These are phyloP conservation scores for Kwoniella bestiolae DNA, from an alignment of 768 basidiomycete genomes.

Conservation along the genomic window DNA sequence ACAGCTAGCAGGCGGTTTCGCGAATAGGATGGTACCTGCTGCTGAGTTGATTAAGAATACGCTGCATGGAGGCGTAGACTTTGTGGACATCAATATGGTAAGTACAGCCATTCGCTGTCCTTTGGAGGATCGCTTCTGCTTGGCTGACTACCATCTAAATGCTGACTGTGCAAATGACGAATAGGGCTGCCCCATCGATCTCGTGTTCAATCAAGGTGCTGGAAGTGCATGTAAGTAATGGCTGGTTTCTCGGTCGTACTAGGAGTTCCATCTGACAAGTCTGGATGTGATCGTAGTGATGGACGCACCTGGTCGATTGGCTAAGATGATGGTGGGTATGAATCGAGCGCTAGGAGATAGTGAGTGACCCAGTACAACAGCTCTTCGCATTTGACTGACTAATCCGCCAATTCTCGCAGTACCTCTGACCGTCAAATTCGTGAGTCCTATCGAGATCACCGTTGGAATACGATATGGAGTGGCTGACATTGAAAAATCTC, in stretches of 20 bases:
- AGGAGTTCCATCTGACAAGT: too few relatives aligned
- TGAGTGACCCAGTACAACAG: conserved; percentile 24
- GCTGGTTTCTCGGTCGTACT: background rate
- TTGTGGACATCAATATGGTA: conserved; percentile 80
- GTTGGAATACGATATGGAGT: conserved; percentile 58
- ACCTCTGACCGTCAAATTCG: conserved; percentile 66
- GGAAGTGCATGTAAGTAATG: conserved; percentile 77
- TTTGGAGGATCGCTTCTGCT: background rate
- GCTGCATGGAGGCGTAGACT: conserved; percentile 72
- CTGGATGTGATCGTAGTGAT: too few relatives aligned
- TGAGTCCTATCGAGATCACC: conserved; percentile 18
- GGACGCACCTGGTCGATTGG: conserved; percentile 77
- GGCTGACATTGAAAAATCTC: conserved; percentile 62
- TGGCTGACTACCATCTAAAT: too few relatives aligned
- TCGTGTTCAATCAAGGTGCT: conserved; percentile 88
- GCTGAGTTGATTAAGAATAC: conserved; percentile 80
- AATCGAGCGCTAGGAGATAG: conserved; percentile 81
- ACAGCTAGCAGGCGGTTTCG: conserved; percentile 88
- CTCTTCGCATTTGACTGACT: background rate
- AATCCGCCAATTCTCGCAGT: conserved; percentile 52
- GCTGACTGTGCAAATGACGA: too few relatives aligned
- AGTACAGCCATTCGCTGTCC: background rate
- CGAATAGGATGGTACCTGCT: conserved; percentile 71
- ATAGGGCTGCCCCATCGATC: conserved; percentile 96
- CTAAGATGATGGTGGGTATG: conserved; percentile 89